Evolutionary conservation across 371 early-diverging fungal species (phyloP).

Genomic region (Mucor velutinosus): DNA sequence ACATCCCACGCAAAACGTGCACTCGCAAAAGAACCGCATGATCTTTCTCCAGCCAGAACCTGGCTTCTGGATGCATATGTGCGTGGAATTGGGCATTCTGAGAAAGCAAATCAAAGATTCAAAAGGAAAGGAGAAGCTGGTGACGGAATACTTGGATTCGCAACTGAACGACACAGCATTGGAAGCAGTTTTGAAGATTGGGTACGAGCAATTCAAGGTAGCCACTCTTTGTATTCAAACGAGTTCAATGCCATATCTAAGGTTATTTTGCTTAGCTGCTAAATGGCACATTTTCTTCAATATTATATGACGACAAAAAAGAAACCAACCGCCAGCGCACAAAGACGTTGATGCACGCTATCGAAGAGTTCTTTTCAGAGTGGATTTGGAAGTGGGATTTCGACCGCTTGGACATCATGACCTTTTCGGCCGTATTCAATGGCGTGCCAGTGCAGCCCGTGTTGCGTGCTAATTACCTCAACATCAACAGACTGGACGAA

Average conservation of each 20-base stretch:
- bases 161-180: slow-evolving; percentile 62
- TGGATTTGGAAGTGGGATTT: slow-evolving; percentile 73
- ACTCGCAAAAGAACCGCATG: slow-evolving; percentile 72
- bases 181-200: slow-evolving; percentile 52
- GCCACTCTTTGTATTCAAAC: neutral
- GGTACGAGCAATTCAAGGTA: slow-evolving; percentile 70
- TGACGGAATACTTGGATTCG: slow-evolving; percentile 64
- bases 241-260: neutral
- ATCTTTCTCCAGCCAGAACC: slow-evolving; percentile 72
- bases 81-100: slow-evolving; percentile 60
- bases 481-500: slow-evolving; percentile 29
- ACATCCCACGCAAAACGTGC: slow-evolving; percentile 67
- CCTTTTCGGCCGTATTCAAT: slow-evolving; percentile 44
- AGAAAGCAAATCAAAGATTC: slow-evolving; percentile 54
- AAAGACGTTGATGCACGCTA: slow-evolving; percentile 44
- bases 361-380: slow-evolving; percentile 67
- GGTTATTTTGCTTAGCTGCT: slow-evolving; percentile 31
- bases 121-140: slow-evolving; percentile 59
- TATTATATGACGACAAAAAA: slow-evolving; percentile 26
- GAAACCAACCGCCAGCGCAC: slow-evolving; percentile 42
- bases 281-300: slow-evolving; percentile 47
- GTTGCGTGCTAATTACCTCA: slow-evolving; percentile 32
- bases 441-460: slow-evolving; percentile 48
- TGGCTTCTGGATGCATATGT: slow-evolving; percentile 78
- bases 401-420: slow-evolving; percentile 50